These are phyloP conservation scores for Vaccinium vitisidaea DNA, from an alignment of 148 eudicot genomes.

Conservation along the genomic window DNA sequence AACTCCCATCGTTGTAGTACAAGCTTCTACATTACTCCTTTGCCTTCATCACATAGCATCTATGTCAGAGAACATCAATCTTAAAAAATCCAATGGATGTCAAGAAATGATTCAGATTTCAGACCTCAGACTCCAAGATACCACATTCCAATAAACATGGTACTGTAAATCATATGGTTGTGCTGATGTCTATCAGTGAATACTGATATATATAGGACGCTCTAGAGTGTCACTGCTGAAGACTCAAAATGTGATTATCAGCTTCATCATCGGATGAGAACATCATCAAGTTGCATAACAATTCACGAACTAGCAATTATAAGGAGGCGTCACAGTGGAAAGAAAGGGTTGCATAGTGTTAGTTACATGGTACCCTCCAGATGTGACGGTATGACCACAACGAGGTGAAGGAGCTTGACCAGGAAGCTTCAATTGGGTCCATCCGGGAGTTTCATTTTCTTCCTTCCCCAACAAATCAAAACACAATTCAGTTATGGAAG, in stretches of 20 bases:
- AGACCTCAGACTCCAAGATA: no score
- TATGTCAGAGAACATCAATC: background rate
- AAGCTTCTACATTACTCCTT: slow-evolving; percentile 6
- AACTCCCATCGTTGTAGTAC: background rate
- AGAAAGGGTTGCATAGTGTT: slow-evolving; percentile 8
- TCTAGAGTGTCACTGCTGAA: background rate
- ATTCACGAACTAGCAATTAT: background rate
- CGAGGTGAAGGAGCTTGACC: slow-evolving; percentile 94
- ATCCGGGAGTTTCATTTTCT: slow-evolving; percentile 97
- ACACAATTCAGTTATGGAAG: slow-evolving; percentile 1
- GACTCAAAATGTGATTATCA: background rate
- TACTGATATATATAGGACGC: background rate
- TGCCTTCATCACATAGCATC: background rate
- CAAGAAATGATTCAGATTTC: background rate
- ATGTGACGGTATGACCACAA: slow-evolving; percentile 91
- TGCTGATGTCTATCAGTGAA: background rate
- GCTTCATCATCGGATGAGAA: slow-evolving; percentile 1
- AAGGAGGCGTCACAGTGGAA: slow-evolving; percentile 1
- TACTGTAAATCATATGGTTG: background rate
- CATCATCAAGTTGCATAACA: background rate
- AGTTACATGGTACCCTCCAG: slow-evolving; percentile 88
- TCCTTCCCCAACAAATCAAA: slow-evolving; percentile 65
- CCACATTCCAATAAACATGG: background rate
- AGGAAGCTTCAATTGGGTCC: slow-evolving; percentile 99
- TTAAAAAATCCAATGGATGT: background rate